Evolutionary conservation across 192 early-diverging fungal genomes (phyloP).

Genomic region (Funneliformis mosseae): DNA sequence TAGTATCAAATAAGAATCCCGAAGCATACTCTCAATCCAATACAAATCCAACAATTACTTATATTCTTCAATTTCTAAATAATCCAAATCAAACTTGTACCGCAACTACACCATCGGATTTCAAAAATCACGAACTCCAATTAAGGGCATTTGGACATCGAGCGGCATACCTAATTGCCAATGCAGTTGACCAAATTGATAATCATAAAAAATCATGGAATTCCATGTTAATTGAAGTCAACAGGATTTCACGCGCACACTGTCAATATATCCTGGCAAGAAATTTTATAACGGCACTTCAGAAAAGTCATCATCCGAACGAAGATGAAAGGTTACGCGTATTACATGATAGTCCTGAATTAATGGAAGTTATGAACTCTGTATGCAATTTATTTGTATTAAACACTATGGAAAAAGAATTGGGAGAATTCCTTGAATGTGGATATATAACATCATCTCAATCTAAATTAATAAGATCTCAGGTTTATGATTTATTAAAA

Average conservation of each 20-base stretch:
- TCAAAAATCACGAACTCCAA: constrained; percentile 62
- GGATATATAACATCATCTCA: constrained; percentile 59
- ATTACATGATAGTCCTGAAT: constrained; percentile 38
- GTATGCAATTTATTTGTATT: constrained; percentile 59
- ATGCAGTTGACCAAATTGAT: constrained; percentile 66
- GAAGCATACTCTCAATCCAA: neutral
- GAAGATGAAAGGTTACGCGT: constrained; percentile 38
- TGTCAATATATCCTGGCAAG: constrained; percentile 74
- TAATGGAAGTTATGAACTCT: constrained; percentile 49
- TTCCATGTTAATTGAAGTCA: constrained; percentile 75
- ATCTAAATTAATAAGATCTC: constrained; percentile 50
- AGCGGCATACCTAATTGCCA: constrained; percentile 63
- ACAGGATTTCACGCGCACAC: constrained; percentile 73
- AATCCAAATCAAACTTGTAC: constrained; percentile 53
- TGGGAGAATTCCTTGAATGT: constrained; percentile 62
- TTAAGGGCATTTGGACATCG: constrained; percentile 77
- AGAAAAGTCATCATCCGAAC: constrained; percentile 44
- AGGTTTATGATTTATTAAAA: constrained; percentile 57
- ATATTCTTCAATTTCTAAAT: constrained; percentile 44
- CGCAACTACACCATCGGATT: constrained; percentile 50
- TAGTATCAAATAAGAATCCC: neutral
- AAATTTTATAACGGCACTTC: constrained; percentile 70
- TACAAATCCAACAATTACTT: neutral
- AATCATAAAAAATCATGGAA: constrained; percentile 68
- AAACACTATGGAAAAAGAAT: constrained; percentile 70